These are phyloP conservation scores for Phytophthora quininea DNA, from an alignment of 352 stramenopile genomes.

Conservation along the genomic window DNA sequence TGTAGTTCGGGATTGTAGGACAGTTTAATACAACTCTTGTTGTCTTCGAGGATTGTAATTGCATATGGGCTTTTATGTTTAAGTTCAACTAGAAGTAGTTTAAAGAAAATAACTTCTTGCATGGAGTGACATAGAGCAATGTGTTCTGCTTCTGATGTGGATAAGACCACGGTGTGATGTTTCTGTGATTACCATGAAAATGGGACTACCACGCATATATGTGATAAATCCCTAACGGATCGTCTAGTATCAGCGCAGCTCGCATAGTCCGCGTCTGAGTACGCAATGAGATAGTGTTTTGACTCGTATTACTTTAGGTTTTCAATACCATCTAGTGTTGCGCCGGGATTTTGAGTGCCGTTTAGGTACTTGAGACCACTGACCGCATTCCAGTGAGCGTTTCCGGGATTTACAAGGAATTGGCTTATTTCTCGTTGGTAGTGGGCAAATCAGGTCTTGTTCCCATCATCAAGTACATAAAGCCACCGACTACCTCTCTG, in stretches of 20 bases:
- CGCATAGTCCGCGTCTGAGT: slow-evolving; percentile 24
- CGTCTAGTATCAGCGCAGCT: slow-evolving; percentile 24
- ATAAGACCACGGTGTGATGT: slow-evolving; percentile 29
- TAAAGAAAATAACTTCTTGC: slow-evolving; percentile 8
- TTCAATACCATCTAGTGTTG: slow-evolving; percentile 16
- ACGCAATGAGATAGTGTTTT: slow-evolving; percentile 9
- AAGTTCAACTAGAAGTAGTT: slow-evolving; percentile 3
- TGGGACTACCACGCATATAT: slow-evolving; percentile 21
- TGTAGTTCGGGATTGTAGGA: slow-evolving; percentile 39
- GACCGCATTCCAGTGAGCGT: slow-evolving; percentile 15
- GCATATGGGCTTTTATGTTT: not conserved
- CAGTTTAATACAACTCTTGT: slow-evolving; percentile 42
- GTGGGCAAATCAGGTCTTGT: slow-evolving; percentile 4
- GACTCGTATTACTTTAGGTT: not conserved
- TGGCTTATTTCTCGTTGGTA: slow-evolving; percentile 21
- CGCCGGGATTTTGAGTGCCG: slow-evolving; percentile 20
- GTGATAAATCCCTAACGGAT: slow-evolving; percentile 22
- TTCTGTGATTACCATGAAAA: slow-evolving; percentile 28
- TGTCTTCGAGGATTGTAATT: slow-evolving; percentile 35
- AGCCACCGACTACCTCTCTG: slow-evolving; percentile 16
- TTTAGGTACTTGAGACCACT: slow-evolving; percentile 11
- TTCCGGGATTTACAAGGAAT: slow-evolving; percentile 20
- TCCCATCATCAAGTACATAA: slow-evolving; percentile 12
- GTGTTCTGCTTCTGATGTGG: slow-evolving; percentile 13
- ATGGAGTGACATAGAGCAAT: not conserved